These are phyloP conservation scores for Candida koratica DNA, from an alignment of 805 yeast genomes.

Conservation along the genomic window DNA sequence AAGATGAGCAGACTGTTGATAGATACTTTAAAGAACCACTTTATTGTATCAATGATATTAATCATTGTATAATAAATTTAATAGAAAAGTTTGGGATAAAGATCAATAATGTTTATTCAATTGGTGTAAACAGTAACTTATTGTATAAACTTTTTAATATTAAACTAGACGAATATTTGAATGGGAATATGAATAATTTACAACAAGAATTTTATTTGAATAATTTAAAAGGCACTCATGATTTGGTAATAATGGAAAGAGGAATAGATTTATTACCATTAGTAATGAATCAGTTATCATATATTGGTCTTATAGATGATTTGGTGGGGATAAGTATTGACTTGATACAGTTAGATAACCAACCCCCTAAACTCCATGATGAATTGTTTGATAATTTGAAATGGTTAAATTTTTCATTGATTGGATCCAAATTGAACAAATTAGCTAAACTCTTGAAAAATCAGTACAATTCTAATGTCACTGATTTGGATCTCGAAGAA, in stretches of 20 bases:
- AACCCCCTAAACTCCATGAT: slow-evolving; percentile 39
- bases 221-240: slow-evolving; percentile 50
- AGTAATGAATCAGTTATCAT: slow-evolving; percentile 70
- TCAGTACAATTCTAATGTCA: slow-evolving; percentile 41
- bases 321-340: slow-evolving; percentile 49
- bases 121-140: slow-evolving; percentile 54
- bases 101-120: slow-evolving; percentile 52
- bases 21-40: slow-evolving; percentile 44
- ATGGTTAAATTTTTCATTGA: slow-evolving; percentile 70
- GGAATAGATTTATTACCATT: slow-evolving; percentile 71
- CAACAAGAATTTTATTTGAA: slow-evolving; percentile 35
- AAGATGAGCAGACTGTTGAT: slow-evolving; percentile 25
- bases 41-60: slow-evolving; percentile 44
- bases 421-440: slow-evolving; percentile 68
- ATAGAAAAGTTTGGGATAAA: slow-evolving; percentile 35
- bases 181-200: slow-evolving; percentile 30
- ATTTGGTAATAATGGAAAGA: slow-evolving; percentile 76
- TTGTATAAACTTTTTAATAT: slow-evolving; percentile 43
- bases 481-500: slow-evolving; percentile 30
- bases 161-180: slow-evolving; percentile 33
- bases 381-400: slow-evolving; percentile 49
- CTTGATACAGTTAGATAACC: slow-evolving; percentile 20
- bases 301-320: slow-evolving; percentile 80
- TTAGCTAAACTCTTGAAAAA: slow-evolving; percentile 68
- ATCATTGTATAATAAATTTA: slow-evolving; percentile 47